A percentile compares a stretch with the other conserved stretches of the same genome.
Evolutionary conservation across 352 stramenopile genomes (phyloP).

Genomic region (Globisporangium nodosum): DNA sequence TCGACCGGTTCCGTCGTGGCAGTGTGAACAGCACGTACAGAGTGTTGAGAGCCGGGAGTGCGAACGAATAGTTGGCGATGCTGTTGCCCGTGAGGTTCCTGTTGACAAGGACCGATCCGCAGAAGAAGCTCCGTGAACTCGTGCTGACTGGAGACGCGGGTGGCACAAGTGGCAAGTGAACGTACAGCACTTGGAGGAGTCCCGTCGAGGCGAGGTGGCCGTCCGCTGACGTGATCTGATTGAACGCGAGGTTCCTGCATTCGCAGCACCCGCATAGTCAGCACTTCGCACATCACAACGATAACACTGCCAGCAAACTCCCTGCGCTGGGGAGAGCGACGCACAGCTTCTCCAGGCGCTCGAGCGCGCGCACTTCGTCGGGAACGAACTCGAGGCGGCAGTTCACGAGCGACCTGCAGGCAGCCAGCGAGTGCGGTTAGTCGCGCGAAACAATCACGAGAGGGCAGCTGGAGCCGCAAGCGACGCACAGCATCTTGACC

Average conservation of each 20-base stretch:
- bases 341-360: slow-evolving; percentile 40
- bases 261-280: neutral
- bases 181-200: slow-evolving; percentile 37
- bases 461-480: neutral
- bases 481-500: slow-evolving; percentile 44
- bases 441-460: neutral
- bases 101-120: neutral
- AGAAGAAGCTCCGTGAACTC: neutral
- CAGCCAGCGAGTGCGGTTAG: neutral
- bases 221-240: slow-evolving; percentile 30
- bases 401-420: slow-evolving; percentile 30
- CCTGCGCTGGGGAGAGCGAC: neutral
- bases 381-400: slow-evolving; percentile 41
- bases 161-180: slow-evolving; percentile 2
- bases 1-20: neutral
- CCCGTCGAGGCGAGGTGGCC: slow-evolving; percentile 22
- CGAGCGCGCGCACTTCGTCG: slow-evolving; percentile 33
- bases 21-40: slow-evolving; percentile 27
- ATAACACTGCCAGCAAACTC: neutral
- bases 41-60: slow-evolving; percentile 26
- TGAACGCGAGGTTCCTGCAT: slow-evolving; percentile 42
- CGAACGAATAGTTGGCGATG: slow-evolving; percentile 29
- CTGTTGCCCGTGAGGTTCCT: slow-evolving; percentile 53
- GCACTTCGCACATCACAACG: neutral
- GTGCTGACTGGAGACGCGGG: neutral